Evolutionary conservation across 2,329 filamentous ascomycete species (phyloP).

Genomic region (Diaporthe ilicicola): DNA sequence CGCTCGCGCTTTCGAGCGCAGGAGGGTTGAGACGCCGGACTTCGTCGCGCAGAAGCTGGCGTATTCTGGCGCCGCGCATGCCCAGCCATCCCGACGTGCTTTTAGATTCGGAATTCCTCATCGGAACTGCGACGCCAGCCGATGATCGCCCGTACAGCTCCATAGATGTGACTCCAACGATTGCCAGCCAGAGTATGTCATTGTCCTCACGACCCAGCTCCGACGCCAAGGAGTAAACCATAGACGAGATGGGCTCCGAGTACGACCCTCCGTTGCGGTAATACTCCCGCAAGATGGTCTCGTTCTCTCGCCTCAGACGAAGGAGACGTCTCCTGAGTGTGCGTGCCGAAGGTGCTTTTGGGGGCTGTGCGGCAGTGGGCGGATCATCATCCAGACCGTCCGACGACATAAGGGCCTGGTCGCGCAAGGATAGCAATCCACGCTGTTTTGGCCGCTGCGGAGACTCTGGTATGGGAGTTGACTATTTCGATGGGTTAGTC

Average conservation of each 20-base stretch:
- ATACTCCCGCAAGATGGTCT: constrained; percentile 79
- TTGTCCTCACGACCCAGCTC: constrained; percentile 97
- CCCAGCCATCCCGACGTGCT: constrained; percentile 79
- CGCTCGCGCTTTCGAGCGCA: constrained; percentile 64
- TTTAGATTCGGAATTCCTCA: constrained; percentile 63
- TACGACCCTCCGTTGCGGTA: constrained; percentile 90
- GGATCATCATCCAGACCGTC: constrained; percentile 57
- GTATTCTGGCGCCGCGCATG: constrained; percentile 82
- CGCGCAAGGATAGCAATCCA: constrained; percentile 65
- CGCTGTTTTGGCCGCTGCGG: constrained; percentile 68
- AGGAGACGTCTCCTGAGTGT: constrained; percentile 77
- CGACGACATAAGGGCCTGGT: constrained; percentile 55
- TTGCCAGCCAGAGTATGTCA: constrained; percentile 92
- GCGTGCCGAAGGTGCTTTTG: constrained; percentile 73
- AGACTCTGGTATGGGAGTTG: constrained; percentile 71
- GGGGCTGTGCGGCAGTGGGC: constrained; percentile 66
- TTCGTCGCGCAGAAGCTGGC: constrained; percentile 89
- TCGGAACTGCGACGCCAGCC: constrained; percentile 74
- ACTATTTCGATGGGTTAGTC: constrained; percentile 58
- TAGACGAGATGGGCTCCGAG: constrained; percentile 92
- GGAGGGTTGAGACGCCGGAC: constrained; percentile 92
- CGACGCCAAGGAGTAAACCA: constrained; percentile 93
- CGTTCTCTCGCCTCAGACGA: constrained; percentile 79
- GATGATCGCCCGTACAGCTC: constrained; percentile 90
- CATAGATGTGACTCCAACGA: constrained; percentile 93